Conservation (phyloP, 257 asterid genomes). For the Rehmannia glutinosa region DNA sequence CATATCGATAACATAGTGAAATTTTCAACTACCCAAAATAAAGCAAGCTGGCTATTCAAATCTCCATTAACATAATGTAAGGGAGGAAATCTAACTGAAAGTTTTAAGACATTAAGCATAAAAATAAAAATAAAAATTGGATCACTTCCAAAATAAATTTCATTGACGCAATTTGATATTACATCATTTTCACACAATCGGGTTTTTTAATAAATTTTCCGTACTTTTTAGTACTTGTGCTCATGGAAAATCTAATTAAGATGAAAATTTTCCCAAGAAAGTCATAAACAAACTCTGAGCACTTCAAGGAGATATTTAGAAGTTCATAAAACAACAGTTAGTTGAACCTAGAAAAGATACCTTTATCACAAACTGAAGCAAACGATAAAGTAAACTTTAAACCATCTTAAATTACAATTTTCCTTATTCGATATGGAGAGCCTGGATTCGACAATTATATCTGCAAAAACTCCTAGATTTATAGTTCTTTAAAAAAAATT, state of each 20-base stretch:
- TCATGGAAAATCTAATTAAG: conserved; percentile 14
- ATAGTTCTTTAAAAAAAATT: background rate
- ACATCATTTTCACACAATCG: background rate
- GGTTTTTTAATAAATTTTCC: background rate
- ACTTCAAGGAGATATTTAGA: background rate
- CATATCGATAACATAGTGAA: background rate
- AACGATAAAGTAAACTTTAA: conserved; percentile 37
- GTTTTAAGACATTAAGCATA: too few species aligned
- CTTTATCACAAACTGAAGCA: conserved; percentile 51
- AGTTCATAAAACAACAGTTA: conserved; percentile 20
- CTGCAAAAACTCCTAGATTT: background rate
- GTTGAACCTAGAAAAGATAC: conserved; percentile 35
- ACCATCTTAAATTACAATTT: conserved; percentile 29
- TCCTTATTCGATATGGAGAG: conserved; percentile 15
- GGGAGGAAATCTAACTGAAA: background rate
- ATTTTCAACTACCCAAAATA: too few species aligned
- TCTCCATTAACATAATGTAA: background rate
- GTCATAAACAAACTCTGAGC: background rate
- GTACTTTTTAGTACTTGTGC: background rate
- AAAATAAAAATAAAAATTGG: too few species aligned
- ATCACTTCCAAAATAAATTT: background rate
- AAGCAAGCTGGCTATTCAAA: background rate
- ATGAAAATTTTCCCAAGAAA: conserved; percentile 1
- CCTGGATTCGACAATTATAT: background rate
- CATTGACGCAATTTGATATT: background rate